phyloP scores from a whole-genome alignment of 2,329 filamentous ascomycete species.

The Basipetospora sp. region DNA sequence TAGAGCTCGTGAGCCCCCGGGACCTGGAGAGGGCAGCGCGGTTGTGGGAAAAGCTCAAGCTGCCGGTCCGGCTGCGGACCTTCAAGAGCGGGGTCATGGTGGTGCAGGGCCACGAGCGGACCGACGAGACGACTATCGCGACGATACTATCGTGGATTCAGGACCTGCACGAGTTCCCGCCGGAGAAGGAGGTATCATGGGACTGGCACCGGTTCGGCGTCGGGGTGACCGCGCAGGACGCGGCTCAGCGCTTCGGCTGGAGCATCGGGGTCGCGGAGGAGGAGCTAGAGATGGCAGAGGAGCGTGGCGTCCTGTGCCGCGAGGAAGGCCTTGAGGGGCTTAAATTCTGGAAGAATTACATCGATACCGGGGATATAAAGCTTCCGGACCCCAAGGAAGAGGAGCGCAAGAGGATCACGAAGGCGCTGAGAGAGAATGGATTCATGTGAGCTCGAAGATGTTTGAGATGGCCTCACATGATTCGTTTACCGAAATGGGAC shows the following conservation, averaged over 20 bases:
- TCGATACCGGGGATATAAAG: constrained; percentile 29
- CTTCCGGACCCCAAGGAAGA: constrained; percentile 23
- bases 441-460: constrained; percentile 16
- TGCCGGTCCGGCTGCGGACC: constrained; percentile 72
- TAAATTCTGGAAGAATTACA: constrained; percentile 81
- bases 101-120: constrained; percentile 75
- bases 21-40: constrained; percentile 84
- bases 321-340: constrained; percentile 85
- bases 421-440: constrained; percentile 29
- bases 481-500: too few species aligned
- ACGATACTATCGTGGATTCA: constrained; percentile 64
- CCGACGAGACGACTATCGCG: constrained; percentile 75
- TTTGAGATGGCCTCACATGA: too few species aligned
- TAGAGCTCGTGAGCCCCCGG: constrained; percentile 79
- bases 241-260: constrained; percentile 85
- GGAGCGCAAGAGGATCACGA: constrained; percentile 27
- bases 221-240: constrained; percentile 79
- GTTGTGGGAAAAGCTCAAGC: constrained; percentile 72
- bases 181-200: constrained; percentile 52
- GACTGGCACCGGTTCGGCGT: constrained; percentile 66
- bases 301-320: constrained; percentile 70
- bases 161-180: constrained; percentile 52
- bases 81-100: constrained; percentile 93
- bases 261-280: constrained; percentile 91
- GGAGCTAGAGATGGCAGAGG: constrained; percentile 94